Percentiles rank a stretch among this genome's conserved stretches.
phyloP scores from a whole-genome alignment of 768 basidiomycete genomes.

The Leccinum barrowsii region DNA sequence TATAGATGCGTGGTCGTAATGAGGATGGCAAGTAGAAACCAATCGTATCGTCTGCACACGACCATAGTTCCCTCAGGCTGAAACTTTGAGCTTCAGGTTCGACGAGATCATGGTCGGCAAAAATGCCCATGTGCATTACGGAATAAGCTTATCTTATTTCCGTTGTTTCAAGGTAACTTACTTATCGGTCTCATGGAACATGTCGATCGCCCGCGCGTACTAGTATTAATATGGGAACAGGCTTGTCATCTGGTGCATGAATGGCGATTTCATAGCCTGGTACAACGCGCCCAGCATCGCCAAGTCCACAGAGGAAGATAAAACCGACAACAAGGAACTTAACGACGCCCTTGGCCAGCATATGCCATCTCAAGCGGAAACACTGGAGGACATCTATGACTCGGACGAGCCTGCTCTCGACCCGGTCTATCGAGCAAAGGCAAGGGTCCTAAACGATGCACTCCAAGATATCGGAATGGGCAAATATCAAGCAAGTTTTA shows the following conservation, averaged over 20 bases:
- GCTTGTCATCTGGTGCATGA: no score
- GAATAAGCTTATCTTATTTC: neutral
- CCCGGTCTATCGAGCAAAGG: constrained; percentile 57
- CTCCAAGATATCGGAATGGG: constrained; percentile 70
- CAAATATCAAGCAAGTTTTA: constrained; percentile 52
- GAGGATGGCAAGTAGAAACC: neutral
- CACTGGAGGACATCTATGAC: constrained; percentile 22
- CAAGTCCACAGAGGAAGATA: constrained; percentile 18
- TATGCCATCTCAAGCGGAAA: constrained; percentile 6
- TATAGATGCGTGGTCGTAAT: neutral
- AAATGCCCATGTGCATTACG: neutral
- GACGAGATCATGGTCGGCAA: neutral
- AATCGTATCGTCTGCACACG: neutral
- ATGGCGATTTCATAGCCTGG: neutral
- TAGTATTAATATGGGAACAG: neutral
- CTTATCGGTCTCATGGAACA: neutral
- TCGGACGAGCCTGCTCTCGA: constrained; percentile 35
- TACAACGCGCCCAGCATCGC: neutral
- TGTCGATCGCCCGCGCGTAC: no score
- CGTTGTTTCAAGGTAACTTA: neutral
- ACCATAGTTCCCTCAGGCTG: neutral
- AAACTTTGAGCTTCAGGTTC: no score
- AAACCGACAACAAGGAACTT: constrained; percentile 2
- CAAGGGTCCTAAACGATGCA: constrained; percentile 53
- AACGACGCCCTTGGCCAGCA: neutral